These are phyloP conservation scores for Hygrophoropsis aurantiaca DNA, from an alignment of 768 basidiomycete species.

Conservation along the genomic window DNA sequence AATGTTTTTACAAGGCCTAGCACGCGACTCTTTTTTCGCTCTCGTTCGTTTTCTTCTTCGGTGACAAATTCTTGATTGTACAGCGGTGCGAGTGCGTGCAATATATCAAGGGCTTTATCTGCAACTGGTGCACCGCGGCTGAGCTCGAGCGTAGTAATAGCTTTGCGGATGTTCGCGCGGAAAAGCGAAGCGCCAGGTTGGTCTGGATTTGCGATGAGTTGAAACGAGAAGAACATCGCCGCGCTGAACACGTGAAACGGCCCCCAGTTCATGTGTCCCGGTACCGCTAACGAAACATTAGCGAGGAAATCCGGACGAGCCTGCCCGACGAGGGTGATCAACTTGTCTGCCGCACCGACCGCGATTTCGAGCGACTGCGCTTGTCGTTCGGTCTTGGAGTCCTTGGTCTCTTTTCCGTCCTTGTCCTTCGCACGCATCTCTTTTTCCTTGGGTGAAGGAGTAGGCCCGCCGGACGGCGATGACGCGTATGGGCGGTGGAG, in stretches of 20 bases:
- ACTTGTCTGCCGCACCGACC: conserved; percentile 71
- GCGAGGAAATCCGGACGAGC: conserved; percentile 75
- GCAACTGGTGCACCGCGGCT: conserved; percentile 65
- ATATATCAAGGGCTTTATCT: conserved; percentile 72
- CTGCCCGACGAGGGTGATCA: conserved; percentile 76
- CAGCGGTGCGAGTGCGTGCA: conserved; percentile 70
- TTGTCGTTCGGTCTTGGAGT: conserved; percentile 35
- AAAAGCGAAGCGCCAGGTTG: conserved; percentile 78
- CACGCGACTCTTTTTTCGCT: conserved; percentile 60
- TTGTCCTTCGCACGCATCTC: conserved; percentile 18
- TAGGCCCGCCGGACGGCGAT: conserved; percentile 21
- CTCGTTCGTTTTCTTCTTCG: conserved; percentile 48
- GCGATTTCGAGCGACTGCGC: conserved; percentile 71
- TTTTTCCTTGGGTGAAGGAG: conserved; percentile 7
- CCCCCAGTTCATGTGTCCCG: conserved; percentile 82
- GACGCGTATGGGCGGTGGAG: conserved; percentile 76
- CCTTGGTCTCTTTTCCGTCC: conserved; percentile 31
- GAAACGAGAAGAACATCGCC: conserved; percentile 91
- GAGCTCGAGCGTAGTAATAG: conserved; percentile 63
- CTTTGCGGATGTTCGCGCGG: conserved; percentile 72
- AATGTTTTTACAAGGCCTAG: conserved; percentile 70
- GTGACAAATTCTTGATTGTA: conserved; percentile 63
- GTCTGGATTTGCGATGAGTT: conserved; percentile 76
- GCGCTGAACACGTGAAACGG: conserved; percentile 85
- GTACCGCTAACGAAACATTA: conserved; percentile 66